Base-by-base conservation (phyloP, 208 protist genomes). In the Acanthamoeba quina region DNA sequence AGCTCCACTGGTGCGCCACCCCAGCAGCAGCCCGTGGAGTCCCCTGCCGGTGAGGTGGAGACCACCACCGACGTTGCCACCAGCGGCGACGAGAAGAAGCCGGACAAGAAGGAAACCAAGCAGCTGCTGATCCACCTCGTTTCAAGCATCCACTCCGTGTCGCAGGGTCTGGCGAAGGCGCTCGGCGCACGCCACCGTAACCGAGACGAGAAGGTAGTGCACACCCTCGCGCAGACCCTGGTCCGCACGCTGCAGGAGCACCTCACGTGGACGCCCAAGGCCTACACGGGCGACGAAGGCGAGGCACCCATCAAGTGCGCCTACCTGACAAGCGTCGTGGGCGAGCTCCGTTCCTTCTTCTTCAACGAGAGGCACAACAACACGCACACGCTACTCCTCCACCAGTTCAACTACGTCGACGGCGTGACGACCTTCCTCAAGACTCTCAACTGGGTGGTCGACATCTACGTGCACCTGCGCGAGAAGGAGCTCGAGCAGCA, bases 401-500 rank as follows among this genome's bases (percentile, higher is more conserved):
- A 92, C 26, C 64, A 72, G 64, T 92, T 92, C 88, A 80, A 92
- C 41, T 60, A 92, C 47, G 88, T 92, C 29, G 88, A 92, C n/a
- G 88, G 64, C 54, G 44, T 78, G 11, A 4, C 56, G 21, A 72
- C 41, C 29, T 92, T 92, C 31, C 64, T 92, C 15, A 52, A 68
- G 17, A 78, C 41, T 11, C n/a, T 92, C 54, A 54, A 92, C 49
- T 78, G 88, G 88, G 44, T 78, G 15, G 66, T 78, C 44, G 68
- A 72, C 29, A 6, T 54, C 49, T 92, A 92, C 68, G 47, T 78
- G 2, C 9, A 78, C 34, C 62, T 92, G 34, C 60, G 88, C 60
- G 66, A 70, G 47, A 44, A 78, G 47, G 88, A 92, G 88, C 60
- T 92, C 41, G 64, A 24, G 21, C 64, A 56, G 34, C 24, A 92